Percentiles rank a stretch among this genome's conserved stretches.
Evolutionary conservation across 345 rosid genomes (phyloP).

Genomic region (Corchorus olitorius): DNA sequence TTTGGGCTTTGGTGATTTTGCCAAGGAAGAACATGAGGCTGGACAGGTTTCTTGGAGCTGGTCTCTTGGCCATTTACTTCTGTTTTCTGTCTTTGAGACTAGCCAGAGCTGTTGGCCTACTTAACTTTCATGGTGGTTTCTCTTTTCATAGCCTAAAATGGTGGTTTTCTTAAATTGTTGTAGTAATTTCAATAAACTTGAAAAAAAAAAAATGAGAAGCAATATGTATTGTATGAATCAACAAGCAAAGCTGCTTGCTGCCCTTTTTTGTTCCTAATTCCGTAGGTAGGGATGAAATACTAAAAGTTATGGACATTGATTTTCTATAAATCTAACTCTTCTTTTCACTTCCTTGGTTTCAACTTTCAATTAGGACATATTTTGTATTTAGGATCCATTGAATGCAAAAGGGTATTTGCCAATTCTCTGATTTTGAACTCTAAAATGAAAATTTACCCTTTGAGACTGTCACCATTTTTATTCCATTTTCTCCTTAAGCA

Average conservation of each 20-base stretch:
- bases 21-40: conserved; percentile 71
- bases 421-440: neutral
- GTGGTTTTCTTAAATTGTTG: neutral
- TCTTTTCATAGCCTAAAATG: neutral
- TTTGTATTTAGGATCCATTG: neutral
- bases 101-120: conserved; percentile 38
- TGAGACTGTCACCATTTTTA: neutral
- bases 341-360: neutral
- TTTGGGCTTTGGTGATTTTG: conserved; percentile 82
- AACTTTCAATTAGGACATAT: too few species aligned
- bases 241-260: neutral
- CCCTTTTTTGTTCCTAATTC: too few species aligned
- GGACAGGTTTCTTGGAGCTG: conserved; percentile 64
- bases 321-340: too few species aligned
- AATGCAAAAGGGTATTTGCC: neutral
- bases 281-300: neutral
- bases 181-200: neutral
- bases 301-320: neutral
- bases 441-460: neutral
- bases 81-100: conserved; percentile 69
- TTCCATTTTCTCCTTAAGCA: neutral
- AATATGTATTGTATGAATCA: conserved; percentile 6
- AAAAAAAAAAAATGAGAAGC: neutral
- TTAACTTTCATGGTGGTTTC: conserved; percentile 24
- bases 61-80: conserved; percentile 71